These are phyloP conservation scores for Cotoneaster glaucophyllus DNA, from an alignment of 306 rosid species.

Conservation along the genomic window DNA sequence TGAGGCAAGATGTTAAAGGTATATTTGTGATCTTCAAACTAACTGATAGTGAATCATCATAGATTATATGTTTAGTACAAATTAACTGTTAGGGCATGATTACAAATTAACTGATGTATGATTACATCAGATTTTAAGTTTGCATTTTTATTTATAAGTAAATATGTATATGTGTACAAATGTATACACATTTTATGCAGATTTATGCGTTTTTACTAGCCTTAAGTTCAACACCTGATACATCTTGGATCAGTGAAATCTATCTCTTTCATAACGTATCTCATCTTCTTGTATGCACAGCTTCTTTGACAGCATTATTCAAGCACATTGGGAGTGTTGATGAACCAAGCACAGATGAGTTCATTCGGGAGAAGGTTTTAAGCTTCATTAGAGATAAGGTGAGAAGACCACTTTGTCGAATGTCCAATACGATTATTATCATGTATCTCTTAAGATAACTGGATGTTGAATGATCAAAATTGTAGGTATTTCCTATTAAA, in stretches of 20 bases:
- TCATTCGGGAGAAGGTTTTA: conserved; percentile 78
- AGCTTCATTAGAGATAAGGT: conserved; percentile 93
- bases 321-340: conserved; percentile 83
- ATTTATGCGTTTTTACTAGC: background rate
- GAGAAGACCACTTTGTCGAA: conserved; percentile 3
- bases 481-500: conserved; percentile 84
- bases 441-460: background rate
- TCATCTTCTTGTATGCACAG: conserved; percentile 44
- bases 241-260: background rate
- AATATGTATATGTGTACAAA: background rate
- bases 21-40: conserved; percentile 9
- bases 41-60: background rate
- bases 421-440: conserved; percentile 6
- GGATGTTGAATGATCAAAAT: conserved; percentile 18
- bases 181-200: background rate
- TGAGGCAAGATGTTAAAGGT: conserved; percentile 98
- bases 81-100: background rate
- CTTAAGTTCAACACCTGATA: background rate
- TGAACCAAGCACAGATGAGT: conserved; percentile 68
- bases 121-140: background rate
- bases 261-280: background rate
- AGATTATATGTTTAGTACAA: background rate
- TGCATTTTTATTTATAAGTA: background rate
- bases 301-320: conserved; percentile 87
- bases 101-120: background rate